phyloP scores from a whole-genome alignment of 345 rosid genomes.

The Rhodamnia rubescens region DNA sequence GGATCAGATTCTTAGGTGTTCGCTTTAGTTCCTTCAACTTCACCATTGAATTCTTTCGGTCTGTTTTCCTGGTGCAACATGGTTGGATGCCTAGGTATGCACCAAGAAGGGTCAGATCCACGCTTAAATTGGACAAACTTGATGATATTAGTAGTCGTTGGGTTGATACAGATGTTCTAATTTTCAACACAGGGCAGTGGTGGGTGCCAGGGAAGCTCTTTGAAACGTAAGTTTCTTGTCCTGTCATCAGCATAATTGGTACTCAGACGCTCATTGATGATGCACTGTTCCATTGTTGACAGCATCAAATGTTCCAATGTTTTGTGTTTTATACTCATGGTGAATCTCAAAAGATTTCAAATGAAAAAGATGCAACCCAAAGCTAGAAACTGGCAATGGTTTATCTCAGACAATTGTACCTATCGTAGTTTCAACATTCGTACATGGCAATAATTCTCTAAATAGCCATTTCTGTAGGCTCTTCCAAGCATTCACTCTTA shows the following conservation, averaged over 20 bases:
- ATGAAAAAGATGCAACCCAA: too few relatives aligned
- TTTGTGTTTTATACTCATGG: background rate
- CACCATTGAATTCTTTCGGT: constrained; percentile 77
- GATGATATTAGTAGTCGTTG: constrained; percentile 68
- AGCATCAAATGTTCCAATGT: background rate
- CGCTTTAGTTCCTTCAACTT: constrained; percentile 66
- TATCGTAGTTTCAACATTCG: background rate
- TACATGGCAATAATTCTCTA: background rate
- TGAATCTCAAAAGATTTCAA: too few relatives aligned
- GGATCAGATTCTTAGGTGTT: constrained; percentile 66
- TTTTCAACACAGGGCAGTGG: constrained; percentile 93
- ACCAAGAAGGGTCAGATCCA: constrained; percentile 71
- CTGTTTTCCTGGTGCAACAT: constrained; percentile 83
- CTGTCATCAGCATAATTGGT: background rate
- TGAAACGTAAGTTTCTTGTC: constrained; percentile 47
- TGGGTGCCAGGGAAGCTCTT: constrained; percentile 98
- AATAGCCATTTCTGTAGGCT: background rate
- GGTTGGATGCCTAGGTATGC: constrained; percentile 55
- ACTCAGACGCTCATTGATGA: background rate
- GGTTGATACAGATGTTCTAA: constrained; percentile 64
- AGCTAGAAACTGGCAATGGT: background rate
- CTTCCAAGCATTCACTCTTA: background rate
- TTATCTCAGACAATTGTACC: background rate
- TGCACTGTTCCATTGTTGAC: background rate
- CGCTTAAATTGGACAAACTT: constrained; percentile 55